Evolutionary conservation across 2,329 filamentous ascomycete species (phyloP), one percentile per base, ranked within the genome.

Genomic region (Xylaria sp.): DNA sequence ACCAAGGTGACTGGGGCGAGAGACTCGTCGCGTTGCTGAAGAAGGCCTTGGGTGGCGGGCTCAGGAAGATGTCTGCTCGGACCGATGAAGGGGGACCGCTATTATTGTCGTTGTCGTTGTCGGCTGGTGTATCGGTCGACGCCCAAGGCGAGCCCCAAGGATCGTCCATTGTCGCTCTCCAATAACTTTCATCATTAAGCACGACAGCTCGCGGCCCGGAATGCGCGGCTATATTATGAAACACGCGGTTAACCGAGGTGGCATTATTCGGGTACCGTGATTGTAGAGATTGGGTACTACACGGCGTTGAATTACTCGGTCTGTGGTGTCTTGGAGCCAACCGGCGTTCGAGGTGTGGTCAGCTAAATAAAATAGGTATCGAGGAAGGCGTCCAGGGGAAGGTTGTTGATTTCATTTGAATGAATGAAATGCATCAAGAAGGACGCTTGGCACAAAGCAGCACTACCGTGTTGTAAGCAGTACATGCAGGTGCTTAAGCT

Each of bases 111-210:
- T 35, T 35, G 8, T 35, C 32, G 32, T 35, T 35, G 5, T 35
- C 78, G 66, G 77, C 72, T 47, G 74, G 75, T 75, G 76, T 71
- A 74, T 85, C 78, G 76, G 80, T 76, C 67, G 81, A 82, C 68
- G 84, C 83, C 87, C 87, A 89, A 79, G 87, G 87, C 74, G 86
- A 88, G 79, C 84, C 85, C 87, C 87, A 89, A 75, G 87, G 87
- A 86, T 89, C 86, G 78, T 89, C 87, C 87, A 89, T 89, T 89
- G 71, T 76, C 80, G 78, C 74, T 78, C 80, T 75, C 67, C 68
- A 61, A 67, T 71, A 66, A 71, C 75, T 72, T 25, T 76, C 77
- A 78, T 79, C 70, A 66, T 78, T 69, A 69, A 71, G 65, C 68
- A 63, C 67, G 58, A 61, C 37, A 62, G 48, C 64, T 55, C 64